Percentiles rank a stretch among this genome's conserved stretches.
phyloP scores from a whole-genome alignment of 208 protist species.

The Endotrypanum monterogeii region DNA sequence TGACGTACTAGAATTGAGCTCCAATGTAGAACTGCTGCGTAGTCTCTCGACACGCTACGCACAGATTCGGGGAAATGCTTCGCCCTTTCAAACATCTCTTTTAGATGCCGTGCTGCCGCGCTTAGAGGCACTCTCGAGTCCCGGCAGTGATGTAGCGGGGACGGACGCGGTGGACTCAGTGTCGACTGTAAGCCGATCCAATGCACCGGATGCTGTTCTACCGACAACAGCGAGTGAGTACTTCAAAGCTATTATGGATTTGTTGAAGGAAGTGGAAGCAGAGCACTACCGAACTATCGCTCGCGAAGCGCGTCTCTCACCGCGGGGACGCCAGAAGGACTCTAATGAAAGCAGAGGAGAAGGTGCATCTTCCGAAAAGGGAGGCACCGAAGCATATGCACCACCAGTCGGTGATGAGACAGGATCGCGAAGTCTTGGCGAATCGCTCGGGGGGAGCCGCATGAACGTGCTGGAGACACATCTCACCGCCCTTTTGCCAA shows the following conservation, averaged over 20 bases:
- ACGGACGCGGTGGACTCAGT: background rate
- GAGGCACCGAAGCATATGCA: background rate
- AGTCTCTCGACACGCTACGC: constrained; percentile 11
- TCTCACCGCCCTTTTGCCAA: constrained; percentile 46
- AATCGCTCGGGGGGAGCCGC: constrained; percentile 26
- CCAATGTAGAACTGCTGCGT: background rate
- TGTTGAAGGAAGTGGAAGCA: constrained; percentile 27
- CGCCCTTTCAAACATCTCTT: constrained; percentile 28
- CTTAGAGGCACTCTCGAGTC: background rate
- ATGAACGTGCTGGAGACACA: constrained; percentile 40
- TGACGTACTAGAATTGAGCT: constrained; percentile 17
- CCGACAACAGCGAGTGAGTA: constrained; percentile 19
- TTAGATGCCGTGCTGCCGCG: constrained; percentile 25
- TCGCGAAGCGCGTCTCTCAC: background rate
- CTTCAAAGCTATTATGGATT: constrained; percentile 34
- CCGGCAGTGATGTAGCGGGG: background rate
- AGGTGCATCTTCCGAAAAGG: background rate
- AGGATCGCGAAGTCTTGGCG: constrained; percentile 6
- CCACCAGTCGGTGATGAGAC: background rate
- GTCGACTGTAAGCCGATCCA: background rate
- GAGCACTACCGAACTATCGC: constrained; percentile 22
- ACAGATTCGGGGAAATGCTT: constrained; percentile 13
- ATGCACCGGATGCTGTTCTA: background rate
- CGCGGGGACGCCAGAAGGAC: background rate
- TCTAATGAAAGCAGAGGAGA: background rate